Evolutionary conservation across 2,329 filamentous ascomycete species (phyloP).

Genomic region (Clonostachys byssicola): DNA sequence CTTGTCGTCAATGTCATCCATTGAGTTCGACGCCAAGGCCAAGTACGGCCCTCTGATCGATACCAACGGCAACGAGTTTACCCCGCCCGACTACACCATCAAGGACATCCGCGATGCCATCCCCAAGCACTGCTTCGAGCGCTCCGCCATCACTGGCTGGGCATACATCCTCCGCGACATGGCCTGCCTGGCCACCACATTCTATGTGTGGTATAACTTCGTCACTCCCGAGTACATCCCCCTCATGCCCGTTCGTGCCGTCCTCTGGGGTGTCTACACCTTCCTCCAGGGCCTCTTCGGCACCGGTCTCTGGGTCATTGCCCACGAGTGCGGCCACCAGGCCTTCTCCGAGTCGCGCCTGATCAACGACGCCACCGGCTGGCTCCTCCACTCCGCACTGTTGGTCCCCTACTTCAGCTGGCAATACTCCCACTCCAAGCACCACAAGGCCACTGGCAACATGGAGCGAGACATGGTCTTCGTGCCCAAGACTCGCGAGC

Average conservation of each 20-base stretch:
- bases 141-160: slow-evolving; percentile 72
- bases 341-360: slow-evolving; percentile 91
- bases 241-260: slow-evolving; percentile 60
- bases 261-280: slow-evolving; percentile 62
- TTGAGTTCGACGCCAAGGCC: slow-evolving; percentile 29
- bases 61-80: slow-evolving; percentile 92
- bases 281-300: slow-evolving; percentile 87
- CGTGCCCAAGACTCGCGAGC: slow-evolving; percentile 83
- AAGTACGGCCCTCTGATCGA: slow-evolving; percentile 70
- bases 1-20: slow-evolving; percentile 81
- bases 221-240: slow-evolving; percentile 82
- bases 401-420: slow-evolving; percentile 98
- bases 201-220: slow-evolving; percentile 85
- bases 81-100: slow-evolving; percentile 93
- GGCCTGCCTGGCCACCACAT: slow-evolving; percentile 66
- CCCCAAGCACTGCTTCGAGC: slow-evolving; percentile 93
- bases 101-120: slow-evolving; percentile 97
- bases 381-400: slow-evolving; percentile 82
- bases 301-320: slow-evolving; percentile 93
- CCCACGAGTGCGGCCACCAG: slow-evolving; percentile 97
- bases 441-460: slow-evolving; percentile 98
- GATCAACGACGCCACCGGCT: slow-evolving; percentile 89
- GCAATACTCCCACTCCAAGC: slow-evolving; percentile 99
- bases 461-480: slow-evolving; percentile 99
- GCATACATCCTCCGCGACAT: slow-evolving; percentile 83